phyloP scores from a whole-genome alignment of 768 basidiomycete species.

The Asterophora parasitica region DNA sequence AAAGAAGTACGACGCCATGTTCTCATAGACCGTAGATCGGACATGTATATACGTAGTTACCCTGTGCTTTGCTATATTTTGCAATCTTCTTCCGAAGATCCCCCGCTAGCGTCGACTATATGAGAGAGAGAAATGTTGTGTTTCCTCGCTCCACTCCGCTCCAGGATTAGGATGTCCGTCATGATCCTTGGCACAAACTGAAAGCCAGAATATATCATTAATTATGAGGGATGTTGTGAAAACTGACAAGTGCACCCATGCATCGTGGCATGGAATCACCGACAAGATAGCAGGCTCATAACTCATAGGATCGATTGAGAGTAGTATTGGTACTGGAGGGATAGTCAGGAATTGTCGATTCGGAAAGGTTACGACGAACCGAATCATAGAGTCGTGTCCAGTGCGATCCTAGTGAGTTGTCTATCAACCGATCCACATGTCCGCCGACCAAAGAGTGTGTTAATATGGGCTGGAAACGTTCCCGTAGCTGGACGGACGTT shows the following conservation, averaged over 20 bases:
- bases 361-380: constrained; percentile 37
- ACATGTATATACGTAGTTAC: constrained; percentile 8
- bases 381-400: constrained; percentile 98
- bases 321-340: constrained; percentile 81
- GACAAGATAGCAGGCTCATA: no score
- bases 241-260: no score
- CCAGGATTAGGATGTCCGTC: no score
- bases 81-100: constrained; percentile 5
- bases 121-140: neutral
- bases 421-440: constrained; percentile 85
- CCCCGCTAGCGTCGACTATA: neutral
- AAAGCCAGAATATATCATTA: no score
- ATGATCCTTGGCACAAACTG: no score
- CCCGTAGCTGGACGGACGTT: constrained; percentile 82
- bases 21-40: constrained; percentile 24
- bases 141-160: no score
- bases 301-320: constrained; percentile 78
- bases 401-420: constrained; percentile 84
- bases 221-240: no score
- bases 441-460: constrained; percentile 83
- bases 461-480: constrained; percentile 89
- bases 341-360: neutral
- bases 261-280: no score
- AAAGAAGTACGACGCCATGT: constrained; percentile 66
- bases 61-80: neutral